Percentiles rank a stretch among this genome's conserved stretches.
Evolutionary conservation across 2,329 filamentous ascomycete species (phyloP).

Genomic region (Purpureocillium lavendulum): DNA sequence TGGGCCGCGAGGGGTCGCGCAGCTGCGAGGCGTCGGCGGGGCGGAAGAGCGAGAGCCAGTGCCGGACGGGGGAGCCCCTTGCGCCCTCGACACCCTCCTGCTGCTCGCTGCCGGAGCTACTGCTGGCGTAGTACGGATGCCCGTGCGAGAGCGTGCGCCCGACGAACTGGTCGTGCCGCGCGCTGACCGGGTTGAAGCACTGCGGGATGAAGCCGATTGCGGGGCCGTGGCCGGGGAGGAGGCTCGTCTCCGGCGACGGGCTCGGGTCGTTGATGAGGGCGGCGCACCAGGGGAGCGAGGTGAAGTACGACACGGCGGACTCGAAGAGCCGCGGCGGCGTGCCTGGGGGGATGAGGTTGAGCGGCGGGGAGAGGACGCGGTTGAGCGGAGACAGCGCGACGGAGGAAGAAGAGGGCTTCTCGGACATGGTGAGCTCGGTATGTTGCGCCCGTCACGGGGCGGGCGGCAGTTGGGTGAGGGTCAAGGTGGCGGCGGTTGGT

Average conservation of each 20-base stretch:
- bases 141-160: conserved; percentile 19
- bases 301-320: conserved; percentile 21
- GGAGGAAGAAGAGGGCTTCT: background rate
- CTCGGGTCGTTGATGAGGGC: conserved; percentile 13
- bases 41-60: conserved; percentile 26
- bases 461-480: no score
- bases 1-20: conserved; percentile 13
- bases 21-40: conserved; percentile 15
- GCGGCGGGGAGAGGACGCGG: conserved; percentile 21
- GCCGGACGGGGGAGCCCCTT: conserved; percentile 13
- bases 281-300: conserved; percentile 26
- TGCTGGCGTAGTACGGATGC: background rate
- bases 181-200: conserved; percentile 19
- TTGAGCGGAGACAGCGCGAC: conserved; percentile 7
- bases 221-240: conserved; percentile 7
- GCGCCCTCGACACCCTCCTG: conserved; percentile 1
- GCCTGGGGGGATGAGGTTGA: conserved; percentile 18
- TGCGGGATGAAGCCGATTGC: conserved; percentile 23
- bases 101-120: no score
- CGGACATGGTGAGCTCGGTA: background rate
- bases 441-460: no score
- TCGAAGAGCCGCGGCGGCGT: conserved; percentile 16
- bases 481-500: no score
- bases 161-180: conserved; percentile 24
- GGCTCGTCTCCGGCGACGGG: conserved; percentile 8